A percentile compares a stretch with the other conserved stretches of the same genome.
phyloP scores from a whole-genome alignment of 805 yeast species.

The Candida montana region DNA sequence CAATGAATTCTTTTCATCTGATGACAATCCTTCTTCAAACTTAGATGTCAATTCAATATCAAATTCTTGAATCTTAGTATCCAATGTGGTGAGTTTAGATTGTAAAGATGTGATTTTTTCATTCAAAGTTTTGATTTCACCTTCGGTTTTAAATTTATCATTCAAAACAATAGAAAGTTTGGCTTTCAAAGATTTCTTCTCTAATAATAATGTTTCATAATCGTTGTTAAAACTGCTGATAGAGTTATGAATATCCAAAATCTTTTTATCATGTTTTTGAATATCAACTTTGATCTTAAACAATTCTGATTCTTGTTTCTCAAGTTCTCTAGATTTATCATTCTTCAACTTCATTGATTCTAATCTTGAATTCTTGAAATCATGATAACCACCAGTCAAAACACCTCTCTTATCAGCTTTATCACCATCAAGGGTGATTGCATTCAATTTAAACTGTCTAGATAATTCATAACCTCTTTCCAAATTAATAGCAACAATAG shows the following conservation, averaged over 20 bases:
- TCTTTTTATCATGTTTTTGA: constrained; percentile 41
- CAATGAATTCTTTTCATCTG: constrained; percentile 43
- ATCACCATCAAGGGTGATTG: constrained; percentile 92
- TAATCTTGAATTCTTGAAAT: constrained; percentile 59
- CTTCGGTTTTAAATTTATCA: constrained; percentile 38
- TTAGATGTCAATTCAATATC: constrained; percentile 44
- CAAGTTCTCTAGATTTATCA: constrained; percentile 45
- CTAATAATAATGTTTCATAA: constrained; percentile 38
- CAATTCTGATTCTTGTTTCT: constrained; percentile 35
- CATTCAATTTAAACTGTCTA: constrained; percentile 51
- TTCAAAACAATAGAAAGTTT: constrained; percentile 37
- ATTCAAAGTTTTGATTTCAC: constrained; percentile 30
- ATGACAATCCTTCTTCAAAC: constrained; percentile 48
- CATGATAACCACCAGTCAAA: constrained; percentile 83
- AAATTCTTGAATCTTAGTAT: constrained; percentile 32
- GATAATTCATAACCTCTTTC: constrained; percentile 66
- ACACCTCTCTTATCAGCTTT: constrained; percentile 80
- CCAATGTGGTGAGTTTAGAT: constrained; percentile 17
- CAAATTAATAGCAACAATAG: constrained; percentile 70
- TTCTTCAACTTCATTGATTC: constrained; percentile 60
- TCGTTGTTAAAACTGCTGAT: constrained; percentile 29
- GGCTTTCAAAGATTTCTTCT: constrained; percentile 39
- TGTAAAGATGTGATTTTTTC: constrained; percentile 8
- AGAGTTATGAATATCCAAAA: constrained; percentile 45
- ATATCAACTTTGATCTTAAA: constrained; percentile 34